Evolutionary conservation across 768 basidiomycete species (phyloP).

Genomic region (Hemileccinum impolitum): DNA sequence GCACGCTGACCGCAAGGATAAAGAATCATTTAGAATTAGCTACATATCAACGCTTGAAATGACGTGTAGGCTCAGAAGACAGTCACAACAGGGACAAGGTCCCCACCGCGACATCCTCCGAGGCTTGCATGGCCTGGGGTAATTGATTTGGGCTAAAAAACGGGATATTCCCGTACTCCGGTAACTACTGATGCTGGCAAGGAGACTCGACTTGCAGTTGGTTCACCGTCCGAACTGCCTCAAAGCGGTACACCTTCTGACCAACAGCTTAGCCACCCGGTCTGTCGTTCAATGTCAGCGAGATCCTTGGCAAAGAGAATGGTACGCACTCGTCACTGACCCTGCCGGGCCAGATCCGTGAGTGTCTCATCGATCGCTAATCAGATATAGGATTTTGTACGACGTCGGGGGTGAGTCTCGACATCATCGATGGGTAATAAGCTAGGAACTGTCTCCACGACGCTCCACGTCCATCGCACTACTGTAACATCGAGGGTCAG

Average conservation of each 20-base stretch:
- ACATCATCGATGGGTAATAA: slow-evolving; percentile 11
- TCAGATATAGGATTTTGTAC: slow-evolving; percentile 6
- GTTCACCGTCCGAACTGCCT: not conserved
- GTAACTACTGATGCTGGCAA: slow-evolving; percentile 15
- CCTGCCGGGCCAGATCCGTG: slow-evolving; percentile 17
- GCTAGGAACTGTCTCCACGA: slow-evolving; percentile 8
- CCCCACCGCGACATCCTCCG: slow-evolving; percentile 13
- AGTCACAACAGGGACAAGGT: not conserved
- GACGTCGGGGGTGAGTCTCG: not conserved
- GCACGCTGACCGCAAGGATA: not conserved
- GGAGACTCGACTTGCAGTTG: slow-evolving; percentile 4
- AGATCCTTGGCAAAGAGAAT: rapidly evolving
- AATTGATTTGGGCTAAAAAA: slow-evolving; percentile 33
- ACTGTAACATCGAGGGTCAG: not conserved
- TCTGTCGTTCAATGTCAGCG: slow-evolving; percentile 4
- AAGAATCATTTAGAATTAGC: slow-evolving; percentile 7
- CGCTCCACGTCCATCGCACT: slow-evolving; percentile 19
- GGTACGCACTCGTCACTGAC: slow-evolving; percentile 20
- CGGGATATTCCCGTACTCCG: slow-evolving; percentile 25
- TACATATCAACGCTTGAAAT: slow-evolving; percentile 35
- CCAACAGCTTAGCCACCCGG: slow-evolving; percentile 14
- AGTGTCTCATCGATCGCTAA: slow-evolving; percentile 18
- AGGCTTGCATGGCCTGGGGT: slow-evolving; percentile 36
- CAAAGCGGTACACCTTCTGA: not conserved
- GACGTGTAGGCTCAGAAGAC: slow-evolving; percentile 31